Percentiles rank a stretch among this genome's conserved stretches.
These are phyloP conservation scores for Trypanosoma vivax DNA, from an alignment of 208 protist genomes.

Conservation along the genomic window DNA sequence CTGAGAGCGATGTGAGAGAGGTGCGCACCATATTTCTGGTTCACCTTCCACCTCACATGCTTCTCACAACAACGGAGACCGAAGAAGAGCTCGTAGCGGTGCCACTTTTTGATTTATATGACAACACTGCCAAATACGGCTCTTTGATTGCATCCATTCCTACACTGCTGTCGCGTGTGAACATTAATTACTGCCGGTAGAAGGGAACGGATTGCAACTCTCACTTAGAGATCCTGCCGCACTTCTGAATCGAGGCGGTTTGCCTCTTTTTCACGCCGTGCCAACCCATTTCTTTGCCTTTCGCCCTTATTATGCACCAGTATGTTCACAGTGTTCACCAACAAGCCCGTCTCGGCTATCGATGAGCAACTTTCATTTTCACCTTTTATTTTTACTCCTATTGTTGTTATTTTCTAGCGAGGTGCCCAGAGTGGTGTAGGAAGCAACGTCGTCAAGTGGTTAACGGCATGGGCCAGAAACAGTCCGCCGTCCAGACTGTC, in stretches of 20 bases:
- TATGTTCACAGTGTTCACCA: no score
- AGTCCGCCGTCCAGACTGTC: constrained; percentile 35
- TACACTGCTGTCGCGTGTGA: constrained; percentile 63
- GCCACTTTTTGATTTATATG: constrained; percentile 89
- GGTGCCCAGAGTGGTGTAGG: no score
- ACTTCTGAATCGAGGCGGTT: no score
- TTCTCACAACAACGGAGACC: constrained; percentile 57
- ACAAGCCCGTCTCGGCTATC: no score
- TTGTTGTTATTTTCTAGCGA: no score
- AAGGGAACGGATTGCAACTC: neutral
- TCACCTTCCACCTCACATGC: constrained; percentile 56
- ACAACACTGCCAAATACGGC: constrained; percentile 83
- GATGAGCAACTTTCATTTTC: no score
- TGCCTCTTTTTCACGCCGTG: no score
- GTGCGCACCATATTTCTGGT: constrained; percentile 81
- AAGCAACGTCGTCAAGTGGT: no score
- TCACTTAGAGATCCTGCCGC: no score
- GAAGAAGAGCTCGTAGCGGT: constrained; percentile 81
- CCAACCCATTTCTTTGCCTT: no score
- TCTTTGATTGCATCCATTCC: constrained; percentile 77
- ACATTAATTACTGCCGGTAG: constrained; percentile 82
- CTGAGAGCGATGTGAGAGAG: constrained; percentile 71
- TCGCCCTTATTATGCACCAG: no score
- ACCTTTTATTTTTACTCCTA: no score
- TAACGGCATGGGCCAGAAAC: constrained; percentile 47